Percentiles rank a stretch among this genome's conserved stretches.
Evolutionary conservation across 73 alveolate genomes (phyloP).

Genomic region (Tetrahymena borealis): DNA sequence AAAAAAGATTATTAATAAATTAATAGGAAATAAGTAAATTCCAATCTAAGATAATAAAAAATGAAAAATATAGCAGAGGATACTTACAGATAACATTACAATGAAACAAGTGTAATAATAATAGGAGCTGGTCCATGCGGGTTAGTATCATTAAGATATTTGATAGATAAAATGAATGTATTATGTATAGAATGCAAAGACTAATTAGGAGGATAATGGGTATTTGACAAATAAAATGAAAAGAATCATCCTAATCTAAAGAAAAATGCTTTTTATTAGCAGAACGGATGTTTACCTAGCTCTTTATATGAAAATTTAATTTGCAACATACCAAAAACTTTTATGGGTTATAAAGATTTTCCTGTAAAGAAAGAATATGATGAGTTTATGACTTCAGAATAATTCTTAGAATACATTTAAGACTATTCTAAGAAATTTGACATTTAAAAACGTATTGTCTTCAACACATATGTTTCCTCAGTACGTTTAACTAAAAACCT

Average conservation of each 20-base stretch:
- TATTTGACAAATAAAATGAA: neutral
- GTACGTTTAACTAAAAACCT: neutral
- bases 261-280: neutral
- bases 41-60: neutral
- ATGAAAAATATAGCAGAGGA: neutral
- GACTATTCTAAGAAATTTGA: neutral
- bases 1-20: neutral
- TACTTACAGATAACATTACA: neutral
- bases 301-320: neutral
- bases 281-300: neutral
- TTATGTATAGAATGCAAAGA: neutral
- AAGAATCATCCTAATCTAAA: neutral
- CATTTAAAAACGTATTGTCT: neutral
- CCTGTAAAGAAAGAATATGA: neutral
- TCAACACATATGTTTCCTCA: neutral
- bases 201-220: neutral
- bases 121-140: slow-evolving; percentile 21
- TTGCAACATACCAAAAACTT: neutral
- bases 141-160: neutral
- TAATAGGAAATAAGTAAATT: neutral
- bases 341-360: neutral
- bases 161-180: neutral
- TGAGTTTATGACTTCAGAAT: neutral
- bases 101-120: neutral
- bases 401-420: neutral